phyloP scores from a whole-genome alignment of 768 basidiomycete species.

The Nidula microcarpa region DNA sequence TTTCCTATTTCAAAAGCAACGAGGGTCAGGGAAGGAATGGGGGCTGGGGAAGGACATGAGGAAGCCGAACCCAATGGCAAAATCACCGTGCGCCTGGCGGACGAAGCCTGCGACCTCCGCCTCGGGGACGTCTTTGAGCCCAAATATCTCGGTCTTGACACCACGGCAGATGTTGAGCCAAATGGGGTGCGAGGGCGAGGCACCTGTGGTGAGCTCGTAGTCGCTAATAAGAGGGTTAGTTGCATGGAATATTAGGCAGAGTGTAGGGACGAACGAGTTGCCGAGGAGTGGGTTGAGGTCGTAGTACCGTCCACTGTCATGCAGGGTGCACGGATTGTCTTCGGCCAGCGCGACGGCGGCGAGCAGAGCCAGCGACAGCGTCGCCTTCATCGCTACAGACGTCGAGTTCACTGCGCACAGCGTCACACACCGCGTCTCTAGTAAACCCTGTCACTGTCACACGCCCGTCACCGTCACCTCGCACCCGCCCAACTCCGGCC shows the following conservation, averaged over 20 bases:
- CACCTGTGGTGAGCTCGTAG: constrained; percentile 25
- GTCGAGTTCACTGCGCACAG: not conserved
- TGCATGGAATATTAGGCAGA: constrained; percentile 1
- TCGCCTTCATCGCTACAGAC: not conserved
- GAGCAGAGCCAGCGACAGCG: not conserved
- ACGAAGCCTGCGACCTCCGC: constrained; percentile 62
- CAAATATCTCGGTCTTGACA: constrained; percentile 56
- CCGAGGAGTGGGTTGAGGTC: constrained; percentile 54
- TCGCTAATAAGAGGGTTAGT: too few species aligned
- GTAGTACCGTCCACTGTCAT: constrained; percentile 55
- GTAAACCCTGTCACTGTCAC: constrained; percentile 17
- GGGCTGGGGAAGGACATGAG: not conserved
- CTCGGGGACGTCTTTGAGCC: constrained; percentile 47
- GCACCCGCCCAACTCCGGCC: constrained; percentile 33
- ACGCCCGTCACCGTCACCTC: constrained; percentile 18
- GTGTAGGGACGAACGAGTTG: not conserved
- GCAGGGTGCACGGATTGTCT: constrained; percentile 64
- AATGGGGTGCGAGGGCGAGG: constrained; percentile 14
- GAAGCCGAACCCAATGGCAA: constrained; percentile 62
- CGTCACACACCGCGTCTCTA: constrained; percentile 8
- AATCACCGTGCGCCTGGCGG: constrained; percentile 59
- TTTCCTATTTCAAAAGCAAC: constrained; percentile 29
- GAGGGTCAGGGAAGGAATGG: not conserved
- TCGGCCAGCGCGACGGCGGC: constrained; percentile 15
- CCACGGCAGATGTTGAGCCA: constrained; percentile 64